phyloP scores from a whole-genome alignment of 75 land plant species.

The Gnetum montanum region DNA sequence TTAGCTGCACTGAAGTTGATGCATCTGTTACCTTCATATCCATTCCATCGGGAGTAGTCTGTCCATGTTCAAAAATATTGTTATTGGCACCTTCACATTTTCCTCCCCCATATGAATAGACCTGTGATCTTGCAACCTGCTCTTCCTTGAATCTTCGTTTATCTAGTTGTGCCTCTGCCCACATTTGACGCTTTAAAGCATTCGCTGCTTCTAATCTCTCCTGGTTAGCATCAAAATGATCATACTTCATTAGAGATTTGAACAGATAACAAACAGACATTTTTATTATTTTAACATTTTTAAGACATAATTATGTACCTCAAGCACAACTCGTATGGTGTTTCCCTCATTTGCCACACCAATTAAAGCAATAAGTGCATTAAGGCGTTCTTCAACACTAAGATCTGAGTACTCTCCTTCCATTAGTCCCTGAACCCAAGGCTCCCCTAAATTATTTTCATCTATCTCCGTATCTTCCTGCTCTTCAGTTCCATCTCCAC shows the following conservation, averaged over 20 bases:
- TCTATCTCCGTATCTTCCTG: slow-evolving; percentile 68
- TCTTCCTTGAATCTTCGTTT: slow-evolving; percentile 84
- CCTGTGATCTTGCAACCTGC: slow-evolving; percentile 30
- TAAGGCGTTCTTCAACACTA: slow-evolving; percentile 90
- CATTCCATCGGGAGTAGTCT: slow-evolving; percentile 17
- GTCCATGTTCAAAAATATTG: slow-evolving; percentile 18
- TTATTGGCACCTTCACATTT: slow-evolving; percentile 28
- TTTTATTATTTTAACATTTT: neutral
- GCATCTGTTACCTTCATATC: slow-evolving; percentile 13
- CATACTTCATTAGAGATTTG: neutral
- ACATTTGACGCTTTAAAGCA: slow-evolving; percentile 92
- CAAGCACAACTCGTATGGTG: slow-evolving; percentile 74
- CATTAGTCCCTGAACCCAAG: slow-evolving; percentile 92
- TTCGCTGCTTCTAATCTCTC: slow-evolving; percentile 85
- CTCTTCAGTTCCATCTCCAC: slow-evolving; percentile 12
- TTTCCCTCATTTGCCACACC: slow-evolving; percentile 89
- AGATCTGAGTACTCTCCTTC: slow-evolving; percentile 93
- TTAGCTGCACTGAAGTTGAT: slow-evolving; percentile 6
- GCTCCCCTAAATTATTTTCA: slow-evolving; percentile 75
- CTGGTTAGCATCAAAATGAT: slow-evolving; percentile 18
- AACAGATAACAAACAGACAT: neutral
- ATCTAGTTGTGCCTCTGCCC: slow-evolving; percentile 91
- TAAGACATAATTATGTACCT: slow-evolving; percentile 35
- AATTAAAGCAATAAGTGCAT: slow-evolving; percentile 83
- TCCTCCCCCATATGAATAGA: slow-evolving; percentile 11